phyloP scores from a whole-genome alignment of 2,329 filamentous ascomycete species.

The Aspergillus novoparasiticus region DNA sequence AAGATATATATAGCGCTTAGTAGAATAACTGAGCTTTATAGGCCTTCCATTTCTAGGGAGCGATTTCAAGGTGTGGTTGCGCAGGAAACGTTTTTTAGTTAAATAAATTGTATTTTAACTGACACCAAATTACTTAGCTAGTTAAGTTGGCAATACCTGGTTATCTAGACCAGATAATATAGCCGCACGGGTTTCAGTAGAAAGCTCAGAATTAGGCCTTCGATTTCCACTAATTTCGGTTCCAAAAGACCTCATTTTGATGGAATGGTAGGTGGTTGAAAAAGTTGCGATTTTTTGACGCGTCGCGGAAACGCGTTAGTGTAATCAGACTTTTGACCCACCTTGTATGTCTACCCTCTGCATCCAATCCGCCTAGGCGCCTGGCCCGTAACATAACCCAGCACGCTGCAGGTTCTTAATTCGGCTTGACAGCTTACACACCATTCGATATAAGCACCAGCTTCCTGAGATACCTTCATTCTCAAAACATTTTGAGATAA shows the following conservation, averaged over 20 bases:
- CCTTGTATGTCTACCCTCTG: too few relatives aligned
- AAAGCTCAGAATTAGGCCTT: not conserved
- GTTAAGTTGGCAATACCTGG: not conserved
- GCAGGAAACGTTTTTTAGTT: not conserved
- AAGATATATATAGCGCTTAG: too few relatives aligned
- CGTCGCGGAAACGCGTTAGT: not conserved
- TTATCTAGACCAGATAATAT: not conserved
- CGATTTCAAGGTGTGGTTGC: not conserved
- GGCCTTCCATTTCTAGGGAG: too few relatives aligned
- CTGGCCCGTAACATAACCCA: too few relatives aligned
- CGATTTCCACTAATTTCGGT: conserved; percentile 11
- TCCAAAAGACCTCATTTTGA: conserved; percentile 5
- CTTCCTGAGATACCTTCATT: too few relatives aligned
- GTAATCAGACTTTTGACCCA: not conserved
- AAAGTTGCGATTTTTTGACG: not conserved
- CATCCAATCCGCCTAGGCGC: too few relatives aligned
- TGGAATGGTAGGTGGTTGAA: conserved; percentile 6
- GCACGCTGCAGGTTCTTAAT: too few relatives aligned
- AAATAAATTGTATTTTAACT: not conserved
- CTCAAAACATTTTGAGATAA: too few relatives aligned
- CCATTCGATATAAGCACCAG: too few relatives aligned
- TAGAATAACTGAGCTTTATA: too few relatives aligned
- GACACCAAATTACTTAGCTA: not conserved
- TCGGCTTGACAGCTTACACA: too few relatives aligned
- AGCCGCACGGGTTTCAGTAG: not conserved